Percentiles rank a stretch among this genome's conserved stretches.
Conservation (phyloP, 2,329 filamentous ascomycete genomes). For the Aaosphaeria pasadenensis region DNA sequence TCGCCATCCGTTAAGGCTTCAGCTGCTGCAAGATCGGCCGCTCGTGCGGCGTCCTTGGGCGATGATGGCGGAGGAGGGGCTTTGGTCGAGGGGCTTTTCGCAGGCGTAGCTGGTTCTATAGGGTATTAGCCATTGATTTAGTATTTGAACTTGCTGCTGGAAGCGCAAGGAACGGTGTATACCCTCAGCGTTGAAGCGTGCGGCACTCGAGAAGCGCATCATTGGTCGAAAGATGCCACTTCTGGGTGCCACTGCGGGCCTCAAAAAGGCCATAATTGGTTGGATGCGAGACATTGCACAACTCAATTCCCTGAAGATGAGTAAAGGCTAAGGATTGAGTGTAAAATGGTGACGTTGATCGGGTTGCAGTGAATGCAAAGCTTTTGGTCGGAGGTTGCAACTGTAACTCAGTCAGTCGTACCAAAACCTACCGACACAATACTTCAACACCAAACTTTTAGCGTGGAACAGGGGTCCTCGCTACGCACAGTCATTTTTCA, state of each 20-base stretch:
- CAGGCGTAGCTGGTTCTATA: constrained; percentile 12
- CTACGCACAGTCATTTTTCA: constrained; percentile 37
- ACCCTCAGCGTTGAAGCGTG: constrained; percentile 25
- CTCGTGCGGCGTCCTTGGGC: constrained; percentile 23
- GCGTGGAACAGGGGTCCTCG: constrained; percentile 30
- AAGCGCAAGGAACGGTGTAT: constrained; percentile 3
- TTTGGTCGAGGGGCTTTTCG: constrained; percentile 16
- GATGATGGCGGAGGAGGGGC: constrained; percentile 31
- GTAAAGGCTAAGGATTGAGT: neutral
- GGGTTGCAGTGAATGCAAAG: neutral
- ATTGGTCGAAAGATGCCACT: constrained; percentile 35
- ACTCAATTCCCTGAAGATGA: neutral
- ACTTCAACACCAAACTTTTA: constrained; percentile 31
- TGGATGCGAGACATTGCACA: constrained; percentile 33
- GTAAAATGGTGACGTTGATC: neutral
- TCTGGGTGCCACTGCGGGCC: constrained; percentile 38
- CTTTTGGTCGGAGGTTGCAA: constrained; percentile 6
- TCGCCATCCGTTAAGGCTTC: constrained; percentile 33
- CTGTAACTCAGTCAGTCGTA: neutral
- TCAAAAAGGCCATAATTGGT: constrained; percentile 38
- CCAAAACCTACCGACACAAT: no score
- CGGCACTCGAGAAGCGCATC: constrained; percentile 40
- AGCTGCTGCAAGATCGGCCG: constrained; percentile 30
- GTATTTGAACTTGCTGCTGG: neutral
- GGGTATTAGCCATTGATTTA: constrained; percentile 11